Percentiles rank a stretch among this genome's conserved stretches.
Conservation (phyloP, 2,329 filamentous ascomycete genomes). For the Curvularia sp. region DNA sequence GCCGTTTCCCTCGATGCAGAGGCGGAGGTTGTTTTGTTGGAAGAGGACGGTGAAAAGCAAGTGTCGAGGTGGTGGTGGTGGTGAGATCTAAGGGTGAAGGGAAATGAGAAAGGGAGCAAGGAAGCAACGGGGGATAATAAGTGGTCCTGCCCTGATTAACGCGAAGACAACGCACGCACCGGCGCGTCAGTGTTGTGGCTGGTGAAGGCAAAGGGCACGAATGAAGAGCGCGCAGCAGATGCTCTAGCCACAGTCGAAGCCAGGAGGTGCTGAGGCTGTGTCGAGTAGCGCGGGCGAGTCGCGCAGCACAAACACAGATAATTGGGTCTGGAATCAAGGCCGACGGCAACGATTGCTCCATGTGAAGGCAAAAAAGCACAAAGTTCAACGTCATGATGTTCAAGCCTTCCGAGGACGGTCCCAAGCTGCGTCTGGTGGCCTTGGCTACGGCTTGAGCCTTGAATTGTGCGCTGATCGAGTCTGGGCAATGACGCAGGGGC, state of each 20-base stretch:
- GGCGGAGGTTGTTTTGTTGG: slow-evolving; percentile 19
- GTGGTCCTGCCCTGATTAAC: slow-evolving; percentile 6
- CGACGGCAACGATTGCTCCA: background rate
- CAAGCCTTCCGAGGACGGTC: slow-evolving; percentile 28
- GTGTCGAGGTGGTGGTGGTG: background rate
- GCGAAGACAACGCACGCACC: slow-evolving; percentile 10
- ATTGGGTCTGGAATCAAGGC: background rate
- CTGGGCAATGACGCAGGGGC: slow-evolving; percentile 18
- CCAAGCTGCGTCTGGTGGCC: slow-evolving; percentile 11
- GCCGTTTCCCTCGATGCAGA: background rate
- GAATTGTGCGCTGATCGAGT: slow-evolving; percentile 1
- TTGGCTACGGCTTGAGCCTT: slow-evolving; percentile 27
- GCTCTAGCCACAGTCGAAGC: slow-evolving; percentile 14
- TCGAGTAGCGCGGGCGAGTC: slow-evolving; percentile 18
- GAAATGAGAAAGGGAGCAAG: slow-evolving; percentile 18
- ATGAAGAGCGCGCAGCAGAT: slow-evolving; percentile 3
- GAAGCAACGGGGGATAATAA: slow-evolving; percentile 22
- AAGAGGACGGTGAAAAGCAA: slow-evolving; percentile 18
- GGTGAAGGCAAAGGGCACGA: background rate
- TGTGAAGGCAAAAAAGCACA: slow-evolving; percentile 11
- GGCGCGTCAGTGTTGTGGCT: slow-evolving; percentile 17
- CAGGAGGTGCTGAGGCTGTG: slow-evolving; percentile 10
- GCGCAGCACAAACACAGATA: slow-evolving; percentile 16
- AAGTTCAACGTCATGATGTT: slow-evolving; percentile 30
- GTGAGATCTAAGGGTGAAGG: slow-evolving; percentile 6